Base-by-base conservation (phyloP, 306 rosid species). In the Astragalus glycyphyllos region DNA sequence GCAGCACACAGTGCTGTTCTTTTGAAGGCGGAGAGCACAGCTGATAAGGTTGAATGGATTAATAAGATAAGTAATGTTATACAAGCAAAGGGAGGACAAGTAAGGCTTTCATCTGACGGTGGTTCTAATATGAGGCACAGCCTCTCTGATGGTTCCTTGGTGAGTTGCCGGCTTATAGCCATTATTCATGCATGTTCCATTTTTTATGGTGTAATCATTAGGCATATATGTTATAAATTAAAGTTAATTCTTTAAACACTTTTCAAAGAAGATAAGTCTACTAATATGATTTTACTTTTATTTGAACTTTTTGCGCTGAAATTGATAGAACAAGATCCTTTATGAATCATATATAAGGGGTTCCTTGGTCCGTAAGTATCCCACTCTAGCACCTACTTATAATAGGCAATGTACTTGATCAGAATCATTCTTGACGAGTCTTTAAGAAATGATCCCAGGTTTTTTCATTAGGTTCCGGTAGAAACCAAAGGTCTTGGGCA, bases 141-240 rank as follows among this genome's bases (percentile, higher is more conserved):
- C 79, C 86, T 81, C 75, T 93, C 98, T 60, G 98, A 90, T 35
- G 98, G 98, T 84, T 93, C 97, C 69, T 80, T 93, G 87, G 98
- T 93, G 75, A 77, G 96, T 80, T 69, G 15, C 63, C 34, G 54
- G 32, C 51, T 58, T 35, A 65, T 42, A 49, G 58, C 45, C 47
- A 11, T 54, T 60, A 31, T 40, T 53, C 35, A 9, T 10, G n/a
- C 7, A 12, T 45, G 11, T 15, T 4, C 29, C 14, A 34, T 11
- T 45, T 63, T 12, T 71, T 40, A 13, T 64, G 55, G 67, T 58
- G 55, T 23, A 34, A 38, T 60, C 67, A 34, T 45, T 77, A 10
- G 69, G 58, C 49, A 47, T 76, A 14, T 63, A 38, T 15, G 46
- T 14, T 48, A 14, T 53, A 31, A 8, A 15, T 56, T 51, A 20